Conservation (phyloP, 176 grass and related monocot species). For the Aegilops umbellulata region DNA sequence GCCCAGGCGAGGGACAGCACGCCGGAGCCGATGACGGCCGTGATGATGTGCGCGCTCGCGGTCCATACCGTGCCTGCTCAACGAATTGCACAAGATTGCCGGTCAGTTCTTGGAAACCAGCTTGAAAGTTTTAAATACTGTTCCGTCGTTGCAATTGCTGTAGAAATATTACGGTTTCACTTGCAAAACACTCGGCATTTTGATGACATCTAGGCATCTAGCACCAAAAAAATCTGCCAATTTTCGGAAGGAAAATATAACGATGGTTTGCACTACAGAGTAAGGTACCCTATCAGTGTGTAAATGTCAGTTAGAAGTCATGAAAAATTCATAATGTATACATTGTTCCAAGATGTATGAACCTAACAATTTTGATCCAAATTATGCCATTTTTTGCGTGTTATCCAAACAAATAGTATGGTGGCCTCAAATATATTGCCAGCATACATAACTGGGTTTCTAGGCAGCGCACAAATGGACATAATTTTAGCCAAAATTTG, state of each 20-base stretch:
- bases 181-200: background rate
- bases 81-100: background rate
- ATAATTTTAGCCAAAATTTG: background rate
- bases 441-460: background rate
- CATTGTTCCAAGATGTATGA: background rate
- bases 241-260: background rate
- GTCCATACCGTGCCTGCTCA: conserved; percentile 75
- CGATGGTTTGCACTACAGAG: background rate
- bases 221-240: background rate
- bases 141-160: background rate
- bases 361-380: background rate
- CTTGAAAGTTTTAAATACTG: background rate
- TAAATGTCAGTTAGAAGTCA: background rate
- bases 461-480: background rate
- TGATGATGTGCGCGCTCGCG: conserved; percentile 91
- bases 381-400: background rate
- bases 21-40: conserved; percentile 89
- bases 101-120: background rate
- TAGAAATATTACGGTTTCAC: background rate
- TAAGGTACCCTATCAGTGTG: background rate
- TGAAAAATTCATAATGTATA: background rate
- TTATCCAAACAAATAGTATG: background rate
- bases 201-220: background rate
- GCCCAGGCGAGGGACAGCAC: conserved; percentile 93
- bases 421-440: background rate